Evolutionary conservation across 495 filamentous ascomycete genomes (phyloP).

Genomic region (Apodospora peruviana): DNA sequence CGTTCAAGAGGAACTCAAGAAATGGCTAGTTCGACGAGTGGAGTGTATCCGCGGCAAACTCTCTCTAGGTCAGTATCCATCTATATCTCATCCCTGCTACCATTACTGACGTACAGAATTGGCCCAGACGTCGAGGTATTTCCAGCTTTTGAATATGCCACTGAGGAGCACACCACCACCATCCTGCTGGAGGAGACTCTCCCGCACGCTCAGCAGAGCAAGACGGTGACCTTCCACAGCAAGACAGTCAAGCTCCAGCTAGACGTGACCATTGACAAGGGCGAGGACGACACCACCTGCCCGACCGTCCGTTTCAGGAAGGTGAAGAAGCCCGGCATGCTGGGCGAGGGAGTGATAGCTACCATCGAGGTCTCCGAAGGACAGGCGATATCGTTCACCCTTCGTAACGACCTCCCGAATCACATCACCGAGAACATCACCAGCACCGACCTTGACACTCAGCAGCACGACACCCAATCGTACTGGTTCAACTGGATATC

Average conservation of each 20-base stretch:
- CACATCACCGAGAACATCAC: conserved; percentile 50
- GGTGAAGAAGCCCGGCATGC: conserved; percentile 43
- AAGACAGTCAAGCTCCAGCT: conserved; percentile 53
- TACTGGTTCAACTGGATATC: conserved; percentile 70
- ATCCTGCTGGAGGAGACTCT: conserved; percentile 36
- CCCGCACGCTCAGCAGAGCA: conserved; percentile 36
- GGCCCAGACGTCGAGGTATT: conserved; percentile 55
- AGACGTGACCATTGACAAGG: conserved; percentile 56
- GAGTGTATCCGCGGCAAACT: conserved; percentile 62
- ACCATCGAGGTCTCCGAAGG: conserved; percentile 53
- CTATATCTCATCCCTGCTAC: background rate
- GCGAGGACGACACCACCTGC: conserved; percentile 37
- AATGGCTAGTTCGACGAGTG: conserved; percentile 58
- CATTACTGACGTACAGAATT: background rate
- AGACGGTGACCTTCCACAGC: conserved; percentile 57
- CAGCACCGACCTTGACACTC: conserved; percentile 44
- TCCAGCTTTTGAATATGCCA: conserved; percentile 65
- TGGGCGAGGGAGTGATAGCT: conserved; percentile 56
- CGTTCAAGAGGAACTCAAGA: conserved; percentile 51
- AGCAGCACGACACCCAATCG: conserved; percentile 59
- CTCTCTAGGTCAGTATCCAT: conserved; percentile 36
- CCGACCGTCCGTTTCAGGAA: conserved; percentile 47
- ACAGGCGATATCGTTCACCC: conserved; percentile 60
- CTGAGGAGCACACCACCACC: conserved; percentile 49
- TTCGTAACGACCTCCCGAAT: conserved; percentile 50